Evolutionary conservation across 768 basidiomycete genomes (phyloP).

Genomic region (Gautieria morchelliformis): DNA sequence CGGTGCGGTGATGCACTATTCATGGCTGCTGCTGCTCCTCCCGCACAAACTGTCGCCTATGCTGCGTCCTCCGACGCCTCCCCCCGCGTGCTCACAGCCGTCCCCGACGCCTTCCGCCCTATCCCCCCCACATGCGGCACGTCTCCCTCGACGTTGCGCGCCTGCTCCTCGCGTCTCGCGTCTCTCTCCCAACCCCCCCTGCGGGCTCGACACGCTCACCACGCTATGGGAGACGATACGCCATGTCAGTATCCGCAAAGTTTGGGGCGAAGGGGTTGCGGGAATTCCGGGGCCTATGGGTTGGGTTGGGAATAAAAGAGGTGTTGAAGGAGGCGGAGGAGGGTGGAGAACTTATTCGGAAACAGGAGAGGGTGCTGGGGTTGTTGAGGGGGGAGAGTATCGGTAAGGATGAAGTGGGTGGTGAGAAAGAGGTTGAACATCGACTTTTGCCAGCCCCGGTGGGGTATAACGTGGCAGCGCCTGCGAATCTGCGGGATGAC

Average conservation of each 20-base stretch:
- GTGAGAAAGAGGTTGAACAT: conserved; percentile 63
- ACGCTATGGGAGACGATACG: conserved; percentile 41
- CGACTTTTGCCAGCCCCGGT: too few relatives aligned
- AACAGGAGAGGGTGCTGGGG: too few relatives aligned
- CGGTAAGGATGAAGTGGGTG: conserved; percentile 37
- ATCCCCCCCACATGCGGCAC: conserved; percentile 64
- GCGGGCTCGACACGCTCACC: conserved; percentile 59
- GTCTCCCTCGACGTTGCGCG: conserved; percentile 90
- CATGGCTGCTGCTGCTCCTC: too few relatives aligned
- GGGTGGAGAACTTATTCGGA: too few relatives aligned
- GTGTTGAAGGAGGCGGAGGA: conserved; percentile 43
- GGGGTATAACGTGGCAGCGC: too few relatives aligned
- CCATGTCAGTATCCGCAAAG: conserved; percentile 75
- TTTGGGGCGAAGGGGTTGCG: conserved; percentile 90
- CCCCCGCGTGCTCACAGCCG: conserved; percentile 35
- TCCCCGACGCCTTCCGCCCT: conserved; percentile 43
- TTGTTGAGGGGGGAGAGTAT: conserved; percentile 51
- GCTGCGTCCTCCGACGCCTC: not conserved
- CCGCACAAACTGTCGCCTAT: conserved; percentile 48
- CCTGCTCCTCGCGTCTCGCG: conserved; percentile 59
- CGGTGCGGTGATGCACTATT: too few relatives aligned
- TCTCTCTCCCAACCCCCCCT: conserved; percentile 75
- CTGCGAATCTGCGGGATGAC: conserved; percentile 49
- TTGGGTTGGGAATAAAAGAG: too few relatives aligned
- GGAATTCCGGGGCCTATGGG: too few relatives aligned